Conservation (phyloP, 1,284 basidiomycete species). For the Puccinia horiana region DNA sequence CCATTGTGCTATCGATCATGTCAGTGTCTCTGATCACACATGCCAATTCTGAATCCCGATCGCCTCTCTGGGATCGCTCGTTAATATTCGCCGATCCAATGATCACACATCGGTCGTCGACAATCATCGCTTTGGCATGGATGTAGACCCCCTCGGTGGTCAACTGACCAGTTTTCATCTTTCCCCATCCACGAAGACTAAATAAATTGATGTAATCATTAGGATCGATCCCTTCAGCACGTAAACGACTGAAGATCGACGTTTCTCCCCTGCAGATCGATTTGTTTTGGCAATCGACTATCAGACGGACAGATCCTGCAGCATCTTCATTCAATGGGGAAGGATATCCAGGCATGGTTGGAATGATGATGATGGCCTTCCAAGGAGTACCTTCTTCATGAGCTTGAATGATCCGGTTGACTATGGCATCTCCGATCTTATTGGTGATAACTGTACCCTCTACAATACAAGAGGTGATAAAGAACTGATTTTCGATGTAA, state of each 20-base stretch:
- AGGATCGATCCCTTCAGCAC: slow-evolving; percentile 86
- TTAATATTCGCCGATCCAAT: slow-evolving; percentile 99
- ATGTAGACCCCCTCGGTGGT: slow-evolving; percentile 86
- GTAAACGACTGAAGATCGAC: slow-evolving; percentile 85
- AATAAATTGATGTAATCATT: slow-evolving; percentile 91
- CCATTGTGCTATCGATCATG: slow-evolving; percentile 89
- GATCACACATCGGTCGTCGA: slow-evolving; percentile 93
- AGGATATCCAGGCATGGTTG: slow-evolving; percentile 88
- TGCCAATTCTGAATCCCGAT: slow-evolving; percentile 93
- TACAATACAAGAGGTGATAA: slow-evolving; percentile 89
- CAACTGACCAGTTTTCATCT: slow-evolving; percentile 78
- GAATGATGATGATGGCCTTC: slow-evolving; percentile 91
- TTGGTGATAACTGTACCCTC: slow-evolving; percentile 88
- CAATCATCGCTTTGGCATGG: slow-evolving; percentile 86
- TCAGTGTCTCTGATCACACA: slow-evolving; percentile 93
- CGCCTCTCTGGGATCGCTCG: slow-evolving; percentile 90
- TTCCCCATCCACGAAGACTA: slow-evolving; percentile 89
- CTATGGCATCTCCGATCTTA: slow-evolving; percentile 88
- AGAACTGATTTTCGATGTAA: slow-evolving; percentile 98
- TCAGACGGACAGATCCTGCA: slow-evolving; percentile 86
- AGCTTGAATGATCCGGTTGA: slow-evolving; percentile 85
- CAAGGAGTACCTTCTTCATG: slow-evolving; percentile 78
- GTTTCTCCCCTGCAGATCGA: slow-evolving; percentile 85
- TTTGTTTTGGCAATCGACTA: slow-evolving; percentile 87
- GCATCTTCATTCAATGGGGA: slow-evolving; percentile 90